These are phyloP conservation scores for Raphanus hybrid DNA, from an alignment of 441 rosid genomes.

Conservation along the genomic window DNA sequence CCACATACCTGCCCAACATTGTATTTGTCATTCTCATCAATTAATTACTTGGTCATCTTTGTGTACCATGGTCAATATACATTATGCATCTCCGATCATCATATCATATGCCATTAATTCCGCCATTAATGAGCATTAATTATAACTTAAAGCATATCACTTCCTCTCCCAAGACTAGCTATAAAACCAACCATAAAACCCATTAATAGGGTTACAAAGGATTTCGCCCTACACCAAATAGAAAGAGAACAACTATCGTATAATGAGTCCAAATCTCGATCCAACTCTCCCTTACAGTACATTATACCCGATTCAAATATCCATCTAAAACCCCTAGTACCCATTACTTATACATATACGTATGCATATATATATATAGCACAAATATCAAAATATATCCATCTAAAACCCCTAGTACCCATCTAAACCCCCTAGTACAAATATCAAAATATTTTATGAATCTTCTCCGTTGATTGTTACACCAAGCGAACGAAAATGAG, in stretches of 20 bases:
- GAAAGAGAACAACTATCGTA: not conserved
- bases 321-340: too few species aligned
- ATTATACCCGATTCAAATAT: not conserved
- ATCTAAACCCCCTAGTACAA: not conserved
- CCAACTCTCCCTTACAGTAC: not conserved
- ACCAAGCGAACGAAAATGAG: not conserved
- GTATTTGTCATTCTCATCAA: too few species aligned
- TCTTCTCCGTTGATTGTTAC: not conserved
- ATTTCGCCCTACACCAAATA: not conserved
- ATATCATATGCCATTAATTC: too few species aligned
- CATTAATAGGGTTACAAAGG: not conserved
- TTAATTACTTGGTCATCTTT: too few species aligned
- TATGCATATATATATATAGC: too few species aligned
- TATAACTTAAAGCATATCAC: too few species aligned
- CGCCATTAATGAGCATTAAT: too few species aligned
- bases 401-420: too few species aligned
- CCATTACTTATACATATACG: not conserved
- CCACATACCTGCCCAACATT: too few species aligned
- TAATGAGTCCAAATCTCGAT: not conserved
- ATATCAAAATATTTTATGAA: too few species aligned
- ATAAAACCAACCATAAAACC: not conserved
- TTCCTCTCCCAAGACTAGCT: not conserved
- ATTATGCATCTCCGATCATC: too few species aligned
- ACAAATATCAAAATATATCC: not conserved
- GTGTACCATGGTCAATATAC: too few species aligned